Conservation (phyloP, 2,329 filamentous ascomycete genomes). For the Myriangium duriaei region DNA sequence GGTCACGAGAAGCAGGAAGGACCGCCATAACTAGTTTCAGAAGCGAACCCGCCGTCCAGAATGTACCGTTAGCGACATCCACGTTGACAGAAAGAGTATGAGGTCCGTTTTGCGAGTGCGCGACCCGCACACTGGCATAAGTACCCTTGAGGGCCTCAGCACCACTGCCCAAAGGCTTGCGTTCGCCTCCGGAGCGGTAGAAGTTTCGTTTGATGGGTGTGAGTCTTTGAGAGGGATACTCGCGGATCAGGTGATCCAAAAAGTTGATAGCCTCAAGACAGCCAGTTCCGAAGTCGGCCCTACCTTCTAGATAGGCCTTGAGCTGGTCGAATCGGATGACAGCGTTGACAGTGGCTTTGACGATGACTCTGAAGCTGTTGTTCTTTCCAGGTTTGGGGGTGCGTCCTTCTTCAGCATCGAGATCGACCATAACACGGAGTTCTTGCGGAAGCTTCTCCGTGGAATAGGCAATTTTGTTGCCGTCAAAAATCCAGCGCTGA, state of each 20-base stretch:
- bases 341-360: constrained; percentile 50
- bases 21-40: constrained; percentile 24
- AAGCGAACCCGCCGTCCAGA: constrained; percentile 49
- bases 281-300: constrained; percentile 48
- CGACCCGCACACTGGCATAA: constrained; percentile 72
- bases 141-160: constrained; percentile 78
- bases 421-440: constrained; percentile 47
- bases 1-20: constrained; percentile 17
- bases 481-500: constrained; percentile 62
- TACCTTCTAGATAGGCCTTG: constrained; percentile 50
- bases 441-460: constrained; percentile 23
- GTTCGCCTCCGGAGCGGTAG: constrained; percentile 47
- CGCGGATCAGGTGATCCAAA: constrained; percentile 76
- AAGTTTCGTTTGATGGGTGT: constrained; percentile 71
- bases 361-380: constrained; percentile 47
- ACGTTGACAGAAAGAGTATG: constrained; percentile 61
- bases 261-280: constrained; percentile 80
- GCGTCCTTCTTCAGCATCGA: constrained; percentile 54
- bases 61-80: constrained; percentile 83
- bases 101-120: constrained; percentile 45
- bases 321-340: constrained; percentile 48
- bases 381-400: constrained; percentile 21
- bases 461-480: constrained; percentile 76
- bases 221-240: constrained; percentile 57
- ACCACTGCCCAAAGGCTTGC: constrained; percentile 45